These are phyloP conservation scores for Candida takata DNA, from an alignment of 805 yeast genomes.

Conservation along the genomic window DNA sequence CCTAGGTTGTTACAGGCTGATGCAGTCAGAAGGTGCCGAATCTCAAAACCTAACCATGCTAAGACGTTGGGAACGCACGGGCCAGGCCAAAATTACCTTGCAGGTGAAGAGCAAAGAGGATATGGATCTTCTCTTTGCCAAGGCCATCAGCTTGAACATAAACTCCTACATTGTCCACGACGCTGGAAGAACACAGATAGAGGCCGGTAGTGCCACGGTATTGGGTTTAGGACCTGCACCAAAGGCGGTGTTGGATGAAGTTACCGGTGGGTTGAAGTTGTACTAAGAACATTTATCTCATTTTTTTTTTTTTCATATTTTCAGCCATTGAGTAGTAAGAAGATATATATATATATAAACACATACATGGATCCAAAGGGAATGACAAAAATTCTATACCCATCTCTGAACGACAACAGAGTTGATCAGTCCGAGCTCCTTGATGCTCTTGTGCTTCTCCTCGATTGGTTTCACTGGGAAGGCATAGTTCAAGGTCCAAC, in stretches of 20 bases:
- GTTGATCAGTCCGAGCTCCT: conserved; percentile 69
- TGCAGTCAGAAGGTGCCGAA: conserved; percentile 43
- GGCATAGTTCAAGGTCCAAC: conserved; percentile 65
- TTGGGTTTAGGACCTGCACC: conserved; percentile 98
- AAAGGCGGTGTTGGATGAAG: conserved; percentile 64
- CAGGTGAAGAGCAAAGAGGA: conserved; percentile 62
- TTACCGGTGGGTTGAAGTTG: conserved; percentile 73
- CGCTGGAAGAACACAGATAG: conserved; percentile 95
- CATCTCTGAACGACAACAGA: conserved; percentile 91
- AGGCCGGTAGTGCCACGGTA: conserved; percentile 94
- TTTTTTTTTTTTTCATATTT: neutral
- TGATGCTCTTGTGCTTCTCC: conserved; percentile 48
- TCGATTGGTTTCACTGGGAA: conserved; percentile 76
- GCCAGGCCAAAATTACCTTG: conserved; percentile 91
- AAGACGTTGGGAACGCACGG: conserved; percentile 69
- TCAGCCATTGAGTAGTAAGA: too few species aligned
- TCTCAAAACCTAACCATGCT: conserved; percentile 57
- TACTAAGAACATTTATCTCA: conserved; percentile 35
- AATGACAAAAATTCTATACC: conserved; percentile 25
- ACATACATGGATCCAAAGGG: neutral
- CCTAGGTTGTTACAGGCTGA: conserved; percentile 71
- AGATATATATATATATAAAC: neutral
- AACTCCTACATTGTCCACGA: conserved; percentile 82
- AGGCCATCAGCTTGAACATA: conserved; percentile 72
- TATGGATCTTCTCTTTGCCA: conserved; percentile 70